A percentile compares a stretch with the other conserved stretches of the same genome.
Conservation (phyloP, 2,329 filamentous ascomycete species). For the Cladorrhinum sp. region DNA sequence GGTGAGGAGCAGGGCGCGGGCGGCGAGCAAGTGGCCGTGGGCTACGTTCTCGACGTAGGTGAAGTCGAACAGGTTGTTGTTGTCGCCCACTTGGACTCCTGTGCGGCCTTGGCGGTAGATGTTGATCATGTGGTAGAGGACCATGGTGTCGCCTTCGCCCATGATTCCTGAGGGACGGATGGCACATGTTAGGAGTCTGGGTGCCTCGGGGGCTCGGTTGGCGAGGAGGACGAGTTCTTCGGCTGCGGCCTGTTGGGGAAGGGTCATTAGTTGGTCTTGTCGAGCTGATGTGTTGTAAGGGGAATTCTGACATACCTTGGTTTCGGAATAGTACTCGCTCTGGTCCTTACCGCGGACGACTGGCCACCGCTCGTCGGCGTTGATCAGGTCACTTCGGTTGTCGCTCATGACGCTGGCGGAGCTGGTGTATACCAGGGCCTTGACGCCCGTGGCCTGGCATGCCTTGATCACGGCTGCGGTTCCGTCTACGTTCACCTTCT, state of each 20-base stretch:
- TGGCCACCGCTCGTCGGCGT: slow-evolving; percentile 82
- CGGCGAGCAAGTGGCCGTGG: slow-evolving; percentile 80
- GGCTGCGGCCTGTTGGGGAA: slow-evolving; percentile 59
- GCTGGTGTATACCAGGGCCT: slow-evolving; percentile 85
- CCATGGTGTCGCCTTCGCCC: slow-evolving; percentile 80
- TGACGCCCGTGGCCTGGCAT: slow-evolving; percentile 66
- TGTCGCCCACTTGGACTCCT: slow-evolving; percentile 74
- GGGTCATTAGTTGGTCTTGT: neutral
- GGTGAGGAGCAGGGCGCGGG: slow-evolving; percentile 65
- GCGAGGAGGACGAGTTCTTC: slow-evolving; percentile 77
- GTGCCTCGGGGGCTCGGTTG: slow-evolving; percentile 56
- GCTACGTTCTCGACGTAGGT: slow-evolving; percentile 63
- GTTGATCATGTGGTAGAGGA: slow-evolving; percentile 69
- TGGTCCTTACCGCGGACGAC: slow-evolving; percentile 68
- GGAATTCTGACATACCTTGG: slow-evolving; percentile 59
- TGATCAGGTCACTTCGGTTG: slow-evolving; percentile 72
- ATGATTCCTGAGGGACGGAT: slow-evolving; percentile 88
- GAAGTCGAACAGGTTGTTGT: slow-evolving; percentile 62
- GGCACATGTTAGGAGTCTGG: slow-evolving; percentile 69
- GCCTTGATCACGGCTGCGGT: slow-evolving; percentile 75
- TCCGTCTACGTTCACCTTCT: slow-evolving; percentile 83
- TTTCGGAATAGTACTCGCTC: slow-evolving; percentile 82
- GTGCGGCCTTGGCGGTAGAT: slow-evolving; percentile 67
- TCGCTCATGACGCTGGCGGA: slow-evolving; percentile 85
- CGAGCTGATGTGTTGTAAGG: neutral